Evolutionary conservation across 305 asterid genomes (phyloP).

Genomic region (Fraxinus baroniana): DNA sequence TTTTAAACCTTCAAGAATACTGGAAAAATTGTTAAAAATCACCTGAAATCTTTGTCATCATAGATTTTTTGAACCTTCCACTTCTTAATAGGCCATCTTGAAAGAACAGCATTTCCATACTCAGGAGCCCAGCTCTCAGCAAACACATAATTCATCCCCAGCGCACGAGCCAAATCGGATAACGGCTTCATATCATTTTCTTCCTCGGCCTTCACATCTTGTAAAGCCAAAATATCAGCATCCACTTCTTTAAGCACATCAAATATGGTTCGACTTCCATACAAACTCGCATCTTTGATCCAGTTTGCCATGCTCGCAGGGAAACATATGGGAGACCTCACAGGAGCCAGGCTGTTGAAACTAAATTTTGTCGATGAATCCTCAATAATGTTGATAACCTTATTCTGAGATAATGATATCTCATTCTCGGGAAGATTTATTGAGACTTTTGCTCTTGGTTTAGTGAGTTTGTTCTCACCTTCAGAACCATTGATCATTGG

Average conservation of each 20-base stretch:
- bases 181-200: conserved; percentile 79
- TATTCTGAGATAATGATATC: conserved; percentile 62
- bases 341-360: conserved; percentile 32
- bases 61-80: conserved; percentile 73
- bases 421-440: conserved; percentile 87
- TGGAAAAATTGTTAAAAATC: neutral
- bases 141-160: conserved; percentile 83
- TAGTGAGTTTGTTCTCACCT: conserved; percentile 15
- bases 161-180: conserved; percentile 74
- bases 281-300: conserved; percentile 43
- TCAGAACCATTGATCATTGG: conserved; percentile 22
- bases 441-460: conserved; percentile 60
- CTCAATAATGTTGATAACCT: conserved; percentile 28
- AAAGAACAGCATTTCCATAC: conserved; percentile 86
- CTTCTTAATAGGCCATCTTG: conserved; percentile 85
- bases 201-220: conserved; percentile 91
- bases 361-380: conserved; percentile 26
- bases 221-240: conserved; percentile 81
- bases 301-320: conserved; percentile 54
- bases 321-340: conserved; percentile 80
- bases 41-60: conserved; percentile 92
- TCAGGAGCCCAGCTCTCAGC: conserved; percentile 99
- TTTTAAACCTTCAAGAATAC: neutral
- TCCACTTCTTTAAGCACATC: conserved; percentile 81
- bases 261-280: conserved; percentile 42